phyloP scores from a whole-genome alignment of 495 filamentous ascomycete genomes.

The Achaetomiella virescens region DNA sequence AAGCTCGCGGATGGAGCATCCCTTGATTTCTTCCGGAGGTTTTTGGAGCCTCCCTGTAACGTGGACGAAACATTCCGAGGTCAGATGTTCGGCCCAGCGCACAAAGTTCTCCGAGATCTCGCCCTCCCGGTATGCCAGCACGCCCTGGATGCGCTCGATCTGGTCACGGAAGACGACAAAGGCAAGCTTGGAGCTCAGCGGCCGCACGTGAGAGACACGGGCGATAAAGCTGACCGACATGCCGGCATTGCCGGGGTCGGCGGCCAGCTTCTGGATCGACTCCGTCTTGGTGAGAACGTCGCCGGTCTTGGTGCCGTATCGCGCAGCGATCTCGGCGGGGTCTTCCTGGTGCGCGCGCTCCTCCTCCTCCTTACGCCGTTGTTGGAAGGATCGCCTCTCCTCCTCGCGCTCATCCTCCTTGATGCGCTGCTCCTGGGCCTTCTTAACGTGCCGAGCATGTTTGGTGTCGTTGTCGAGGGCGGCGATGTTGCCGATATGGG shows the following conservation, averaged over 20 bases:
- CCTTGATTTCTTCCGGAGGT: constrained; percentile 69
- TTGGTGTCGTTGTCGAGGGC: constrained; percentile 32
- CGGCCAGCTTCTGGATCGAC: constrained; percentile 17
- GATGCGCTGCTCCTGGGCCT: constrained; percentile 42
- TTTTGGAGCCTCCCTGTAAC: constrained; percentile 70
- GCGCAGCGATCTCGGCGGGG: constrained; percentile 49
- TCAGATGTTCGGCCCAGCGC: constrained; percentile 76
- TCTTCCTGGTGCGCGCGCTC: constrained; percentile 40
- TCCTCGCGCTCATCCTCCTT: constrained; percentile 49
- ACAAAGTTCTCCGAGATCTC: constrained; percentile 73
- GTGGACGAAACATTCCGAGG: constrained; percentile 71
- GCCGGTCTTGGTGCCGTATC: constrained; percentile 49
- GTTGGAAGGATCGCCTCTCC: constrained; percentile 44
- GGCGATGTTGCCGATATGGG: constrained; percentile 44
- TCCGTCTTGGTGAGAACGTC: constrained; percentile 28
- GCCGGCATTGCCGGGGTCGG: constrained; percentile 42
- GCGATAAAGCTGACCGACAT: constrained; percentile 72
- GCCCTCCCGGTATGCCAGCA: constrained; percentile 53
- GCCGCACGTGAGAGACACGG: constrained; percentile 75
- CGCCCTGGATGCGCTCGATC: constrained; percentile 74
- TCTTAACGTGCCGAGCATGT: constrained; percentile 46
- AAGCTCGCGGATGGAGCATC: constrained; percentile 65
- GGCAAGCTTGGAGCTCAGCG: constrained; percentile 78
- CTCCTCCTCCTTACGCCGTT: constrained; percentile 41
- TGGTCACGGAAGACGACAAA: constrained; percentile 85